Evolutionary conservation across 176 grass and related monocot species (phyloP).

Genomic region (Oropetium thomaeum): DNA sequence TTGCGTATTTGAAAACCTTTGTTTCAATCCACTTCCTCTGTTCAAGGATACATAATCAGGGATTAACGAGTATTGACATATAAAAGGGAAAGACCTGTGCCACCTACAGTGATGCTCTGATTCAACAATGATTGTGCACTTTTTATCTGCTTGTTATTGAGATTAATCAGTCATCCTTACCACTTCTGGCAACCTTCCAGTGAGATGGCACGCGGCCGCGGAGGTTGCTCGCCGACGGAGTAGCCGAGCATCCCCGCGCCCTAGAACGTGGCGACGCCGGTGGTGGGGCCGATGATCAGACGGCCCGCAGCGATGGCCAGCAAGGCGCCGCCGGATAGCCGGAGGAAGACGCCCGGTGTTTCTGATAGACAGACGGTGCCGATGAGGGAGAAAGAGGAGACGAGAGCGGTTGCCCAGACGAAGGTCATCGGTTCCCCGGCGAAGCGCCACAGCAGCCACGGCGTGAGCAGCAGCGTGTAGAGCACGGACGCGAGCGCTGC

Average conservation of each 20-base stretch:
- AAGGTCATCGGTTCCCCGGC: background rate
- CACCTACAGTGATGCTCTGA: background rate
- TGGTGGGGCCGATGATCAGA: background rate
- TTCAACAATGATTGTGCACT: background rate
- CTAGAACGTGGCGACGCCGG: background rate
- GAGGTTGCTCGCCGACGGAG: background rate
- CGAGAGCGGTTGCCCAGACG: background rate
- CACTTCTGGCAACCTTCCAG: background rate
- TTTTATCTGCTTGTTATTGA: background rate
- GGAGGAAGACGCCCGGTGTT: background rate
- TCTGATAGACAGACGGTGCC: background rate
- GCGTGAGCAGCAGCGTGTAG: too few relatives aligned
- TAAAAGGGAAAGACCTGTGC: background rate
- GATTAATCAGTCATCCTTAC: background rate
- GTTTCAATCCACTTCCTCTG: slow-evolving; percentile 1
- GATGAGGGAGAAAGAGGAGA: background rate
- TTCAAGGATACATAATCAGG: background rate
- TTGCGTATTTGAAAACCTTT: slow-evolving; percentile 11
- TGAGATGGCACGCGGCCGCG: background rate
- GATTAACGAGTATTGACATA: slow-evolving; percentile 3
- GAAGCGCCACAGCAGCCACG: background rate
- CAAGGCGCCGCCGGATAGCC: background rate
- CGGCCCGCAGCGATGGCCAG: background rate
- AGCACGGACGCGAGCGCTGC: too few relatives aligned
- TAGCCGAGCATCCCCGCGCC: background rate